Base-by-base conservation (phyloP, 2,329 filamentous ascomycete species). In the Teratosphaeria destructans region DNA sequence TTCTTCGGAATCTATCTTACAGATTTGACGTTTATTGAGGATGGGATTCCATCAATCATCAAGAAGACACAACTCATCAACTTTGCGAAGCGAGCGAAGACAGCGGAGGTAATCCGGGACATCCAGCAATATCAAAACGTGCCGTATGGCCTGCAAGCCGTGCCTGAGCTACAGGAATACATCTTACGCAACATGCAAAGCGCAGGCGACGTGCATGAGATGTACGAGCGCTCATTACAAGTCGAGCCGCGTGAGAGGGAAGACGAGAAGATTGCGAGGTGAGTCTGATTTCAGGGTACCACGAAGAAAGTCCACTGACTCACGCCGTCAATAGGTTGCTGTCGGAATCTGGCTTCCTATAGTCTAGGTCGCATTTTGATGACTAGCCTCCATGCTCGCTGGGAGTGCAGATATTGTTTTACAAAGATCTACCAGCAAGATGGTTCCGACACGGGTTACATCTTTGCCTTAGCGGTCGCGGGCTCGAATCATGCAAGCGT, bases 221-320 rank as follows among this genome's bases (percentile, higher is more conserved):
- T 97, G 94, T 99, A 97, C 79, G 92, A 97, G 75, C 92, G 92
- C 81, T 96, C 91, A 77, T 79, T 99, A 77, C 82, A 87, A 70
- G 86, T 99, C 62, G 94, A 99, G 74, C 94, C 94, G 63, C 84
- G 94, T 70, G 94, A 99, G 79, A 84, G 94, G 69, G 94, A 99
- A 78, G 94, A 99, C 72, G 94, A 99, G 78, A 97, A 97, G 82
- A 97, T 99, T 81, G 93, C 96, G 73, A 95, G 94, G 92, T 95
- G 86, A 71, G 75, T 71, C 71, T 19, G 14, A 2, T 16, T 47
- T 35, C 52, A 23, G 7, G 32, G 10, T 56, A 23, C 32, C 39
- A 8, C 52, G 59, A 27, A 52, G 2, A 10, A 53, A 14, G 34
- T 19, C 6, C 32, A 49, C 43, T 62, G 16, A 55, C 35, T 27